Conservation (phyloP, 768 basidiomycete genomes). For the Agrocybe praecox region DNA sequence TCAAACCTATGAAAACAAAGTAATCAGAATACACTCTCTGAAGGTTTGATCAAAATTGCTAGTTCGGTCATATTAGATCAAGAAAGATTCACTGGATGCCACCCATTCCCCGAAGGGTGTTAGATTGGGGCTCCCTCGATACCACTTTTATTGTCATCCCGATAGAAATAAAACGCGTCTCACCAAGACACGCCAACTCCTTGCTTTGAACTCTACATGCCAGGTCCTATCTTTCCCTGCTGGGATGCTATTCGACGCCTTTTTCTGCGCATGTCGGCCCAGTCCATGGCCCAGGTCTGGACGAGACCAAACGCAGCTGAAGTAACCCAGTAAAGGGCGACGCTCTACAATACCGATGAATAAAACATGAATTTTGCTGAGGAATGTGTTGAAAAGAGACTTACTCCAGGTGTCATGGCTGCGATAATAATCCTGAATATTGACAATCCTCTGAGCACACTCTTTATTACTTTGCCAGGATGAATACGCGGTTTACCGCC, state of each 20-base stretch:
- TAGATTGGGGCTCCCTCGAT: slow-evolving; percentile 62
- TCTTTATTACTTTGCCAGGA: slow-evolving; percentile 52
- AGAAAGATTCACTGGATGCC: slow-evolving; percentile 68
- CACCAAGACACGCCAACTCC: slow-evolving; percentile 20
- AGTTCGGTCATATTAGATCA: slow-evolving; percentile 89
- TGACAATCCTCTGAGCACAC: slow-evolving; percentile 55
- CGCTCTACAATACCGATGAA: slow-evolving; percentile 43
- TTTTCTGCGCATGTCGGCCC: slow-evolving; percentile 51
- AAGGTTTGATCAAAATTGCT: neutral
- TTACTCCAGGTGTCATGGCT: slow-evolving; percentile 71
- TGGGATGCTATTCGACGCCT: slow-evolving; percentile 16
- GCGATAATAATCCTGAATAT: slow-evolving; percentile 70
- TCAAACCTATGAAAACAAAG: neutral
- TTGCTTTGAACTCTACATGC: neutral
- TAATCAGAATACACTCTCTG: neutral
- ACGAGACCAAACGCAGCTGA: slow-evolving; percentile 75
- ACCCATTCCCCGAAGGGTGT: slow-evolving; percentile 31
- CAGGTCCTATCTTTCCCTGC: neutral
- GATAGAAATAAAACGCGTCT: slow-evolving; percentile 14
- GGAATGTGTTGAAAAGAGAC: slow-evolving; percentile 24
- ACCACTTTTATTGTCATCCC: slow-evolving; percentile 80
- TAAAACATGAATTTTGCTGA: neutral
- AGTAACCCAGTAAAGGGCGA: slow-evolving; percentile 77
- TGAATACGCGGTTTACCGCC: slow-evolving; percentile 47
- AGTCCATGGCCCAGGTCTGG: slow-evolving; percentile 77